A percentile compares a stretch with the other conserved stretches of the same genome.
Evolutionary conservation across 441 rosid species (phyloP).

Genomic region (Lepidium campestre): DNA sequence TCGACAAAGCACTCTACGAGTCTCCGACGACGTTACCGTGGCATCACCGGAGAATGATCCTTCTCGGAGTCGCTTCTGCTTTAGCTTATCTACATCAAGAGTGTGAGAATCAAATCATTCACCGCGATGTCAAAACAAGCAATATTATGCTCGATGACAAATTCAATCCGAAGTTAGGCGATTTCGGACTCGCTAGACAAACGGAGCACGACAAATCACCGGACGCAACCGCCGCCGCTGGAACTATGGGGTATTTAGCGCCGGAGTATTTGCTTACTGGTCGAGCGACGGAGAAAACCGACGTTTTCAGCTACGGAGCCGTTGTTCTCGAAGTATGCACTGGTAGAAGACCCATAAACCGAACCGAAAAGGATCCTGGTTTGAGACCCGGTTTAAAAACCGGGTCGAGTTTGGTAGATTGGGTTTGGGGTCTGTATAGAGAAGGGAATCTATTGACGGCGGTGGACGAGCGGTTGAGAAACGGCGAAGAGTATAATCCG

Average conservation of each 20-base stretch:
- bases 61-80: constrained; percentile 87
- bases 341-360: constrained; percentile 83
- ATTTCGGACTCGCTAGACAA: constrained; percentile 87
- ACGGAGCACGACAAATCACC: constrained; percentile 87
- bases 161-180: constrained; percentile 82
- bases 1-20: constrained; percentile 83
- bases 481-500: constrained; percentile 47
- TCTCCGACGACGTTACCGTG: constrained; percentile 67
- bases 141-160: constrained; percentile 87
- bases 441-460: constrained; percentile 65
- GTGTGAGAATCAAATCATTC: constrained; percentile 92
- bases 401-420: constrained; percentile 73
- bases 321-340: constrained; percentile 83
- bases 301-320: constrained; percentile 90
- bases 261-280: constrained; percentile 90
- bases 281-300: constrained; percentile 83
- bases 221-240: constrained; percentile 90
- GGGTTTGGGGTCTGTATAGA: constrained; percentile 92
- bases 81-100: constrained; percentile 92
- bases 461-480: constrained; percentile 56
- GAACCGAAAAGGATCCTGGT: constrained; percentile 15
- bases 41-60: constrained; percentile 60
- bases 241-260: constrained; percentile 98
- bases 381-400: constrained; percentile 27
- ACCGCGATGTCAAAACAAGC: constrained; percentile 84